Percentiles rank a stretch among this genome's conserved stretches.
Evolutionary conservation across 2,329 filamentous ascomycete genomes (phyloP).

Genomic region (Claviceps sp.): DNA sequence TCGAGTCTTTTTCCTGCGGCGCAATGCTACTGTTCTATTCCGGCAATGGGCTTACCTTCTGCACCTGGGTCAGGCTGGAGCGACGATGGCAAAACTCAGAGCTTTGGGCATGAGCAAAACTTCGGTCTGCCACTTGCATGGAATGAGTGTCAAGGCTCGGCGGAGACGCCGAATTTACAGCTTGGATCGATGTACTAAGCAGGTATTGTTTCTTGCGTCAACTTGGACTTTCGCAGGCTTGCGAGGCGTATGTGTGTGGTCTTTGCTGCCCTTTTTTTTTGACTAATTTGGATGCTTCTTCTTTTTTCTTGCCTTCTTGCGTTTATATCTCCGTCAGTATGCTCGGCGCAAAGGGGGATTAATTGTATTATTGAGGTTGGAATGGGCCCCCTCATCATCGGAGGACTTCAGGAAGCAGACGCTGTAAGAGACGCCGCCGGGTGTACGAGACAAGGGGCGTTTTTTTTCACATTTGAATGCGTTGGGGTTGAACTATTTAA

Average conservation of each 20-base stretch:
- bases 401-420: too few species aligned
- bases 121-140: neutral
- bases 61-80: neutral
- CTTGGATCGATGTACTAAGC: neutral
- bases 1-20: neutral
- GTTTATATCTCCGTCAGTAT: too few species aligned
- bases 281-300: too few species aligned
- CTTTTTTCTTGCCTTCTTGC: too few species aligned
- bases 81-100: neutral
- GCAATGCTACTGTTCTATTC: neutral
- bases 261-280: too few species aligned
- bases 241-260: too few species aligned
- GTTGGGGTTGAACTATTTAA: too few species aligned
- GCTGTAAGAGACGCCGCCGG: too few species aligned
- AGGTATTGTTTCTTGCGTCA: neutral
- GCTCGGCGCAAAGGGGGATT: neutral
- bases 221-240: too few species aligned
- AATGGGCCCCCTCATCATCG: too few species aligned
- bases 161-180: neutral
- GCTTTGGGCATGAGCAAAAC: neutral
- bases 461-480: too few species aligned
- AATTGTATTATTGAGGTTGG: neutral
- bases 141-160: neutral
- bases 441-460: too few species aligned
- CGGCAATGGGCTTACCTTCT: neutral